phyloP scores from a whole-genome alignment of 805 yeast species.

The Candida sakaeoensis region DNA sequence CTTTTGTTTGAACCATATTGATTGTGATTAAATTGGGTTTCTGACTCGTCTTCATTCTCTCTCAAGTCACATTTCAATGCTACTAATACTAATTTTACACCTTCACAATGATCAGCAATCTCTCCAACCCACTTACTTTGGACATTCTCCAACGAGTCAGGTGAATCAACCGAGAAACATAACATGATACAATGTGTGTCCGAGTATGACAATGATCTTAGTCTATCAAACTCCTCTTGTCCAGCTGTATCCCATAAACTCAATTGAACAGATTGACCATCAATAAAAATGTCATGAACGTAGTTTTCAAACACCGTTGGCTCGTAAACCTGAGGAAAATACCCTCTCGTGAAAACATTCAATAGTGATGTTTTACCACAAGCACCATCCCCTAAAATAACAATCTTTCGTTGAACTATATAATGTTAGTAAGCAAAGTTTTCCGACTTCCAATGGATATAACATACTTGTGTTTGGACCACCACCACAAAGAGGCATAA shows the following conservation, averaged over 20 bases:
- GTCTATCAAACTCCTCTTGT: constrained; percentile 94
- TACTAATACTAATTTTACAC: constrained; percentile 88
- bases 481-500: constrained; percentile 43
- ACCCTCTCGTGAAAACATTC: constrained; percentile 95
- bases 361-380: constrained; percentile 95
- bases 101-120: constrained; percentile 94
- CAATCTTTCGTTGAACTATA: constrained; percentile 82
- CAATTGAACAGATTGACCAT: constrained; percentile 85
- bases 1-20: constrained; percentile 39
- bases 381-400: constrained; percentile 96
- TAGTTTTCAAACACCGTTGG: constrained; percentile 98
- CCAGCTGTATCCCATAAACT: constrained; percentile 99
- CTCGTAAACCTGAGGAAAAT: constrained; percentile 96
- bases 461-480: constrained; percentile 41
- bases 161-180: constrained; percentile 91
- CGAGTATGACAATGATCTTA: constrained; percentile 86
- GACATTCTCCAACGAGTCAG: constrained; percentile 91
- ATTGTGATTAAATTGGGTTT: too few species aligned
- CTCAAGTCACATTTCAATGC: constrained; percentile 94
- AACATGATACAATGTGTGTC: constrained; percentile 97
- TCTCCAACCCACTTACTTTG: constrained; percentile 97
- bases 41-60: constrained; percentile 48
- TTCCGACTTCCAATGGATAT: too few species aligned
- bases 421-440: background rate
- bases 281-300: constrained; percentile 94